Conservation (phyloP, 495 filamentous ascomycete species). For the Penicillium angulare region DNA sequence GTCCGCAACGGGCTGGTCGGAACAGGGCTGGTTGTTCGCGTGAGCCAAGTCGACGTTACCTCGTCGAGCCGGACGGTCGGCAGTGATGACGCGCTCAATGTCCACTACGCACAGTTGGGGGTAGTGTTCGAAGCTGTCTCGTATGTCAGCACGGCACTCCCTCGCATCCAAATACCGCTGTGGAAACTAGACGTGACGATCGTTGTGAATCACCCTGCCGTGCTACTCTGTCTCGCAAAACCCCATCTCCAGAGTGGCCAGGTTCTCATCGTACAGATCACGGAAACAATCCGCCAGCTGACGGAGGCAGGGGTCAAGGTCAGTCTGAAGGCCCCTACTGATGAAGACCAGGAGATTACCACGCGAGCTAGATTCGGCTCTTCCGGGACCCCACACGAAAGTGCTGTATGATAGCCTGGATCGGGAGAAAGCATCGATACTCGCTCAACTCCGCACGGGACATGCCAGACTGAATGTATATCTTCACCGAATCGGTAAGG, state of each 20-base stretch:
- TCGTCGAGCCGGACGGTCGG: background rate
- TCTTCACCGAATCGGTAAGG: constrained; percentile 19
- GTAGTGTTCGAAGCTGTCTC: background rate
- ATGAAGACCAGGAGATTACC: background rate
- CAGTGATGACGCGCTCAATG: constrained; percentile 1
- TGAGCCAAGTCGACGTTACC: background rate
- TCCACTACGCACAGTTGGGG: background rate
- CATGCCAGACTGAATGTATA: constrained; percentile 3
- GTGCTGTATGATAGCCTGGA: background rate
- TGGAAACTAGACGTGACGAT: background rate
- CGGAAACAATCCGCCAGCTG: constrained; percentile 3
- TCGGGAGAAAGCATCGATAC: background rate
- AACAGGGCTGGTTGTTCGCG: background rate
- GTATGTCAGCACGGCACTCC: background rate
- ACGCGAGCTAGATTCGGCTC: constrained; percentile 2
- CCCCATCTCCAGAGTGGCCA: background rate
- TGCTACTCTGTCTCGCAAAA: constrained; percentile 2
- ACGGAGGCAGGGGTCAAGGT: background rate
- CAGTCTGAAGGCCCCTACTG: background rate
- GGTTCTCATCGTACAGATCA: background rate
- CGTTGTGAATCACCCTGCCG: background rate
- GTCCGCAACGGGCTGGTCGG: background rate
- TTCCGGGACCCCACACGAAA: background rate
- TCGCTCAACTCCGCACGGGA: constrained; percentile 8
- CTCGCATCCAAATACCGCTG: background rate